Evolutionary conservation across 768 basidiomycete genomes (phyloP), one percentile per base, ranked within the genome.

Genomic region (Jaapia argillacea): DNA sequence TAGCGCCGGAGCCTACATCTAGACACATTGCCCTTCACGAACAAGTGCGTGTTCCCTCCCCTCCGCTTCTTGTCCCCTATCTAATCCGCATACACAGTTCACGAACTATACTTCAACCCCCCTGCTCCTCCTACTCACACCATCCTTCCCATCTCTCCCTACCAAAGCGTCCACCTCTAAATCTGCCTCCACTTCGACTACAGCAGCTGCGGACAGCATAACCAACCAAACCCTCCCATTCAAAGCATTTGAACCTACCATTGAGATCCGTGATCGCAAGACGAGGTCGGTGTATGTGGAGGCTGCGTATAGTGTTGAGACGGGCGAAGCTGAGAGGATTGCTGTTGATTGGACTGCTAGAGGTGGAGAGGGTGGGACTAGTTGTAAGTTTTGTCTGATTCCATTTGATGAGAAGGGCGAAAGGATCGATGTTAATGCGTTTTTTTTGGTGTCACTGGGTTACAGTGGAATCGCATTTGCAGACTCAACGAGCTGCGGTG

Each of bases 281-380:
- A 78, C 82, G 41, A 79, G 82, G 42, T 77, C 80, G 1, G 81
- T 84, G 7, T 94, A 87, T 54, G 78, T 94, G 36, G 85, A 90
- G 54, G 87, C 83, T 1, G 67, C 83, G 3, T 98, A 82, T 64
- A 82, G 77, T 40, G 84, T 99, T 14, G 94, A 97, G 62, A 97
- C 94, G 0, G 96, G 94, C 25, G 96, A 99, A 64, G 96, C 96
- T 13, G 96, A 99, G 59, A 81, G 96, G 28, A 97, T 99, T 49
- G 96, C 96, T 4, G 96, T 99, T 0, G 94, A 98, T 59, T 94
- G 90, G 75, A 88, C 88, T 2, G 85, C 88, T 21, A 79, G 81
- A 58, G 86, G 87, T 6, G 87, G 89, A 39, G 85, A 78, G 23
- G 85, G 80, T 49, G 84, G 81, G 35, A 86, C 80, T 12, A 87